Conservation (phyloP, 2,329 filamentous ascomycete species). For the Botrytis aclada region DNA sequence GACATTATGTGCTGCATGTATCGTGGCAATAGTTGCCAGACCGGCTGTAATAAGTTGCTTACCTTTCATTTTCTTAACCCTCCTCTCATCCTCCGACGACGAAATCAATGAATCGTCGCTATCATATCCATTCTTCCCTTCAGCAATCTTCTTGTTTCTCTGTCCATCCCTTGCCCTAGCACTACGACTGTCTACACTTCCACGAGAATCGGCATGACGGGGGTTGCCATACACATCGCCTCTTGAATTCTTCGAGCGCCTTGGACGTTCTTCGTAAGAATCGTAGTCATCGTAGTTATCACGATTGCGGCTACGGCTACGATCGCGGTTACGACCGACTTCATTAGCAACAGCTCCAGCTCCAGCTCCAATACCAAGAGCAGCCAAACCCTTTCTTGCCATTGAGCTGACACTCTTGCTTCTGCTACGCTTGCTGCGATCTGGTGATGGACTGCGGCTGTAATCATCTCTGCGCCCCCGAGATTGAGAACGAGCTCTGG, state of each 20-base stretch:
- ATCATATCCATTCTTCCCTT: slow-evolving; percentile 37
- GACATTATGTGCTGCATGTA: slow-evolving; percentile 64
- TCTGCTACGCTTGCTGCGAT: slow-evolving; percentile 49
- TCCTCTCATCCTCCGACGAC: slow-evolving; percentile 60
- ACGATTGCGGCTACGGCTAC: slow-evolving; percentile 30
- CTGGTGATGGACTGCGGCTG: slow-evolving; percentile 34
- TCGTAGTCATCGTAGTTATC: slow-evolving; percentile 29
- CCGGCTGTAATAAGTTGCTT: slow-evolving; percentile 65
- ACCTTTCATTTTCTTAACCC: slow-evolving; percentile 61
- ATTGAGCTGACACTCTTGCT: slow-evolving; percentile 65
- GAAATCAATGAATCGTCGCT: slow-evolving; percentile 52
- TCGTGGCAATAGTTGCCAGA: slow-evolving; percentile 64
- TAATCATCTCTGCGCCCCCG: slow-evolving; percentile 34
- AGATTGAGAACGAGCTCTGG: slow-evolving; percentile 32
- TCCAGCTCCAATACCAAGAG: slow-evolving; percentile 54
- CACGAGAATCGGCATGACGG: slow-evolving; percentile 34
- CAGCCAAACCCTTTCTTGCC: slow-evolving; percentile 59
- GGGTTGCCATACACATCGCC: slow-evolving; percentile 34
- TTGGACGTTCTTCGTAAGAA: slow-evolving; percentile 26
- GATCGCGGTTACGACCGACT: slow-evolving; percentile 25
- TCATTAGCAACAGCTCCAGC: slow-evolving; percentile 39
- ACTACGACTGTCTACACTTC: slow-evolving; percentile 28
- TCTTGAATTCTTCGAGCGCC: slow-evolving; percentile 13
- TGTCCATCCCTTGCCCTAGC: slow-evolving; percentile 29
- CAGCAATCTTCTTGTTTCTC: slow-evolving; percentile 33